Conservation (phyloP, 208 protist species). For the Chromosphaera perkinsii region DNA sequence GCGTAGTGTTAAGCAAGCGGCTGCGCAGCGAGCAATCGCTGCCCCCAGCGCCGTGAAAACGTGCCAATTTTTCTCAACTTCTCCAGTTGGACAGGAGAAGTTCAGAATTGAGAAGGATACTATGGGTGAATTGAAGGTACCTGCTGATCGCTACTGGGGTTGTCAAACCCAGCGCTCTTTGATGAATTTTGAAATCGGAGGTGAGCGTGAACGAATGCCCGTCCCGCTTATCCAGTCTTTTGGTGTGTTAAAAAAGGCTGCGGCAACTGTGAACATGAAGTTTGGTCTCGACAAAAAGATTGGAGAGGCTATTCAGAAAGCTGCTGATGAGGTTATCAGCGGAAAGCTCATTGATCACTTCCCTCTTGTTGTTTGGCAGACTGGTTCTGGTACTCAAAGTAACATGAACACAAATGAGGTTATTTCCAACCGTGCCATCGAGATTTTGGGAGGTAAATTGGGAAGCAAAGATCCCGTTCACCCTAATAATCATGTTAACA, state of each 20-base stretch:
- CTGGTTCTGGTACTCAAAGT: conserved; percentile 46
- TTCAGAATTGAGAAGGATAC: conserved; percentile 47
- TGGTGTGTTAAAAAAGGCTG: conserved; percentile 52
- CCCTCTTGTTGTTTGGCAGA: conserved; percentile 47
- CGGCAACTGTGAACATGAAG: conserved; percentile 43
- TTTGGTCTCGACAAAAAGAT: conserved; percentile 39
- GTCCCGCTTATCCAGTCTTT: conserved; percentile 37
- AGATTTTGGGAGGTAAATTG: conserved; percentile 66
- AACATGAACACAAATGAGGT: conserved; percentile 59
- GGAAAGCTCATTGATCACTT: conserved; percentile 48
- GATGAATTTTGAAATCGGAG: conserved; percentile 53
- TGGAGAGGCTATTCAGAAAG: conserved; percentile 36
- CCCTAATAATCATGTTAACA: conserved; percentile 84
- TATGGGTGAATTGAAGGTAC: conserved; percentile 49
- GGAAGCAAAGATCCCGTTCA: conserved; percentile 68
- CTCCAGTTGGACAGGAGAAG: too few relatives aligned
- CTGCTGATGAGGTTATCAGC: conserved; percentile 40
- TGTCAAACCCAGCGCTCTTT: conserved; percentile 53
- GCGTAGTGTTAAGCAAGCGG: too few relatives aligned
- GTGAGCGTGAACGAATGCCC: conserved; percentile 10
- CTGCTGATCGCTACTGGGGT: conserved; percentile 41
- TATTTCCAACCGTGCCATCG: conserved; percentile 69
- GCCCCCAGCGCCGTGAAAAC: too few relatives aligned
- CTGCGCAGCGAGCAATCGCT: too few relatives aligned
- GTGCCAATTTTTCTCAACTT: too few relatives aligned